phyloP scores from a whole-genome alignment of 768 basidiomycete genomes.

The Atractiella rhizophila region DNA sequence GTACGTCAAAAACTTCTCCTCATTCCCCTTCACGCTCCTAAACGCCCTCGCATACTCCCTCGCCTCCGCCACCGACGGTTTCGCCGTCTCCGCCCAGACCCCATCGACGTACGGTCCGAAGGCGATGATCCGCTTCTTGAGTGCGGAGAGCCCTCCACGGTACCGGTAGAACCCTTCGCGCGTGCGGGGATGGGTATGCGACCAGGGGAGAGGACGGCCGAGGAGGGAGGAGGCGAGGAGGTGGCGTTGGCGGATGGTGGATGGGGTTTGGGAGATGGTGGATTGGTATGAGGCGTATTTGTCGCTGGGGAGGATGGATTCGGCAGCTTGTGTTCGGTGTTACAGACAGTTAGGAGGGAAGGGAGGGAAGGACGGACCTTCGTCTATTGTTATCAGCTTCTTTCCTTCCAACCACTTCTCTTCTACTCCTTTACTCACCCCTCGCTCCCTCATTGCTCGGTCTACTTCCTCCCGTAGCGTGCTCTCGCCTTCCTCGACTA shows the following conservation, averaged over 20 bases:
- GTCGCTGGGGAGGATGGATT: background rate
- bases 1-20: constrained; percentile 65
- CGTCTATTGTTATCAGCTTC: constrained; percentile 53
- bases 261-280: background rate
- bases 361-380: constrained; percentile 30
- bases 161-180: constrained; percentile 79
- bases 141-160: constrained; percentile 50
- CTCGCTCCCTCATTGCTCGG: no score
- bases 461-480: no score
- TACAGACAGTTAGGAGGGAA: background rate
- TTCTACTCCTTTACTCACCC: constrained; percentile 51
- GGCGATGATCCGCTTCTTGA: constrained; percentile 49
- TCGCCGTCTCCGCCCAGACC: constrained; percentile 78
- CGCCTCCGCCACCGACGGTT: constrained; percentile 28
- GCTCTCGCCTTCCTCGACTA: constrained; percentile 19
- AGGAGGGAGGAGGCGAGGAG: background rate
- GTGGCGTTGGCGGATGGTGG: no score
- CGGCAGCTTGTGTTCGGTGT: background rate
- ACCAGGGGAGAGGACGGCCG: background rate
- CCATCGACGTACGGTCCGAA: constrained; percentile 73
- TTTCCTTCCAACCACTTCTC: constrained; percentile 43
- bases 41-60: background rate
- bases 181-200: constrained; percentile 44
- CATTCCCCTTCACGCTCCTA: constrained; percentile 3
- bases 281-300: background rate